Percentiles rank a stretch among this genome's conserved stretches.
These are phyloP conservation scores for Rhizopus stolonifer DNA, from an alignment of 371 early-diverging fungal species.

Conservation along the genomic window DNA sequence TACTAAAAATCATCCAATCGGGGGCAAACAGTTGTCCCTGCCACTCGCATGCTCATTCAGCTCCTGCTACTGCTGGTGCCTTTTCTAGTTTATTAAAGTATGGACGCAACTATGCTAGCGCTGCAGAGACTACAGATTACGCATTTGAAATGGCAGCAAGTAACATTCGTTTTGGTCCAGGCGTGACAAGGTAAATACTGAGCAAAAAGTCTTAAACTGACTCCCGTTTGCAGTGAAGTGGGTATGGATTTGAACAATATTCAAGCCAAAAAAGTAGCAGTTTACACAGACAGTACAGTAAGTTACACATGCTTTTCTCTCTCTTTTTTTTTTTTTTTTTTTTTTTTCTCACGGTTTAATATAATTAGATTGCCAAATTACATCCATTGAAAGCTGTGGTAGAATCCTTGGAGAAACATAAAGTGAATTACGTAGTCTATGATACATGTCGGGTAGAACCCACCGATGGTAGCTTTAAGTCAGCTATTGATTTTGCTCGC, in stretches of 20 bases:
- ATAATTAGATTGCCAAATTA: conserved; percentile 62
- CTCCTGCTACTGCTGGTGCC: conserved; percentile 28
- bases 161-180: conserved; percentile 85
- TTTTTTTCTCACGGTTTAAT: conserved; percentile 22
- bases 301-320: conserved; percentile 13
- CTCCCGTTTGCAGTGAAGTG: conserved; percentile 80
- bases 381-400: conserved; percentile 76
- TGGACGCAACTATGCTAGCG: conserved; percentile 50
- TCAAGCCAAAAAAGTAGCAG: conserved; percentile 78
- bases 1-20: conserved; percentile 44
- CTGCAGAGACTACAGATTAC: conserved; percentile 62
- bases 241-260: conserved; percentile 84
- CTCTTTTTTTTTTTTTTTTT: conserved; percentile 1
- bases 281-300: conserved; percentile 84
- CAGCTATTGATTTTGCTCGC: conserved; percentile 81
- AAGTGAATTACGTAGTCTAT: conserved; percentile 74
- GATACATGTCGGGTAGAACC: conserved; percentile 85
- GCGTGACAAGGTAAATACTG: conserved; percentile 68
- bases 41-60: conserved; percentile 52
- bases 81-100: conserved; percentile 43
- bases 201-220: too few relatives aligned
- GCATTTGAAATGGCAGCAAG: conserved; percentile 91
- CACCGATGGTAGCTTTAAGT: conserved; percentile 74
- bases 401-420: conserved; percentile 72
- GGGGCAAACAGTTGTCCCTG: conserved; percentile 54